Conservation (phyloP, 1,284 basidiomycete genomes). For the Porodaedalea pini region DNA sequence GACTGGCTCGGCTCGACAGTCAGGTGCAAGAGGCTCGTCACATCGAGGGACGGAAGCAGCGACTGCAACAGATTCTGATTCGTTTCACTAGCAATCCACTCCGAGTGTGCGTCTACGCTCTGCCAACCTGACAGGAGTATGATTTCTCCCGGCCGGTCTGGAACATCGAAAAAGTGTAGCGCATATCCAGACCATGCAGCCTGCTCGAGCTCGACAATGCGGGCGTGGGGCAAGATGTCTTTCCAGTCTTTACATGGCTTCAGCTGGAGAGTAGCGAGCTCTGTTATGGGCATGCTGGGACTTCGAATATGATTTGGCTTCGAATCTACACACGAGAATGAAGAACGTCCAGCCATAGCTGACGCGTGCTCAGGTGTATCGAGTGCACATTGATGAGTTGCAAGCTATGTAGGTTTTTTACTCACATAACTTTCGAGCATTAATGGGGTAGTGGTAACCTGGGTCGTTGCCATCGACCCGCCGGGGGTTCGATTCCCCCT, state of each 20-base stretch:
- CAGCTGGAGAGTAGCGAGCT: constrained; percentile 34
- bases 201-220: constrained; percentile 31
- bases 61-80: constrained; percentile 38
- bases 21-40: constrained; percentile 39
- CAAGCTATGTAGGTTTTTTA: background rate
- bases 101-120: constrained; percentile 36
- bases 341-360: no score
- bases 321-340: background rate
- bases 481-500: constrained; percentile 26
- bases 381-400: no score
- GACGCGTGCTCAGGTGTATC: background rate
- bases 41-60: constrained; percentile 32
- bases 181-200: constrained; percentile 39
- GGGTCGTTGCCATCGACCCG: constrained; percentile 26
- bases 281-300: constrained; percentile 37
- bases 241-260: constrained; percentile 1
- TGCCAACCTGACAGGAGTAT: constrained; percentile 46
- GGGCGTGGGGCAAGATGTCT: constrained; percentile 25
- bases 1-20: constrained; percentile 29
- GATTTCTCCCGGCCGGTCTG: constrained; percentile 26
- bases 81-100: constrained; percentile 40
- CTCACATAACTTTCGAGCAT: constrained; percentile 7
- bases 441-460: constrained; percentile 27
- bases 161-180: constrained; percentile 36
- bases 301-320: background rate